These are phyloP conservation scores for Kwoniella sp. DNA, from an alignment of 768 basidiomycete genomes.

Conservation along the genomic window DNA sequence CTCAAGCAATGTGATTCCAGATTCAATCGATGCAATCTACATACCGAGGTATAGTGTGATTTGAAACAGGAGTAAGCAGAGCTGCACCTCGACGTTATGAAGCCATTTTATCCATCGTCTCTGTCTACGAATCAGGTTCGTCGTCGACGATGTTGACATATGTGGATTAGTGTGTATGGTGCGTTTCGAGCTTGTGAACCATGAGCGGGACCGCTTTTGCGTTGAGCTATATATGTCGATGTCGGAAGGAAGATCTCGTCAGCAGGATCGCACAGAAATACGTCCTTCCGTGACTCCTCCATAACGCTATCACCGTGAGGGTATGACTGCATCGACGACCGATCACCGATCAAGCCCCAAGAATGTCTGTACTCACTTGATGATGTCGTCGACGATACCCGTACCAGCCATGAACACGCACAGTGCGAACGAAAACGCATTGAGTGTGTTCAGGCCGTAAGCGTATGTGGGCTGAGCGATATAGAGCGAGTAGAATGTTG, in stretches of 20 bases:
- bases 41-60: background rate
- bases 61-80: background rate
- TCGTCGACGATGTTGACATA: background rate
- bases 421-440: background rate
- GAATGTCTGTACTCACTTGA: background rate
- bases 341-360: too few relatives aligned
- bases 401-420: background rate
- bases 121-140: background rate
- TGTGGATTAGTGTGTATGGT: background rate
- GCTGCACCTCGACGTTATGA: constrained; percentile 1
- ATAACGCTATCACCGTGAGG: too few relatives aligned
- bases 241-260: background rate
- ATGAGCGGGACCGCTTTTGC: background rate
- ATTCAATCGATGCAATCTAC: background rate
- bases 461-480: background rate
- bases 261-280: too few relatives aligned
- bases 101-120: background rate
- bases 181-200: background rate
- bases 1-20: too few relatives aligned
- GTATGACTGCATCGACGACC: too few relatives aligned
- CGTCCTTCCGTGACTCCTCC: too few relatives aligned
- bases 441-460: background rate
- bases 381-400: background rate
- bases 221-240: background rate
- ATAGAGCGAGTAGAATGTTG: background rate